Base-by-base conservation (phyloP, 768 basidiomycete genomes). In the Hydnomerulius pinastri region DNA sequence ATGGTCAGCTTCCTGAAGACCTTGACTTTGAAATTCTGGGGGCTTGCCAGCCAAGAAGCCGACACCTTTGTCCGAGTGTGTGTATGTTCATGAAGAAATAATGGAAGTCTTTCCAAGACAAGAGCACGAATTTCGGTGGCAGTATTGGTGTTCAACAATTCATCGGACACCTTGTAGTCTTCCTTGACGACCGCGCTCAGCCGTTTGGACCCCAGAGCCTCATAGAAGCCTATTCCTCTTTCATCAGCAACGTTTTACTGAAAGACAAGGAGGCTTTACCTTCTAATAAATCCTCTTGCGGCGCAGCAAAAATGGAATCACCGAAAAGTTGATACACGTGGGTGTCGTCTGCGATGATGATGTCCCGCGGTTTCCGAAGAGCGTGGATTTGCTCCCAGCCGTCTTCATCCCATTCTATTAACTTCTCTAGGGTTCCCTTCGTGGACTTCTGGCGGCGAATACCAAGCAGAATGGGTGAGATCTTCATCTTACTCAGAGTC, bases 241-340 rank as follows among this genome's bases (percentile, higher is more conserved):
- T 33, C 10, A 43, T 54, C 13, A 45, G 30, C 32, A 4, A 24
- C 8, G 11, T 13, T 30, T 15, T 37, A 6, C 21, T 17, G 25
- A 2, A 39, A 54, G 30, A 24, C 32, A 17, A 8, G n/a, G n/a
- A n/a, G n/a, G n/a, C n/a, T 62, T 46, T 55, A 90, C 86, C 79
- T 82, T 98, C 96, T 10, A 98, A 75, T 7, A 92, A 75, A 58
- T 96, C 92, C 65, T 98, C 95, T 67, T 96, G 90, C 0, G 91
- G 89, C 8, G 88, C 90, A 2, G 79, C 80, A 62, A 86, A 90
- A 13, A 96, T 72, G 2, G 78, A 77, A 38, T 85, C 83, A 4
- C 86, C 84, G 63, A 97, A 97, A 11, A 86, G 74, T 54, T 90
- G 86, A 59, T 86, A 82, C 4, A 85, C 74, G 43, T 90, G 87